Conservation (phyloP, 805 yeast genomes). For the Wickerhamomyces canadensis region DNA sequence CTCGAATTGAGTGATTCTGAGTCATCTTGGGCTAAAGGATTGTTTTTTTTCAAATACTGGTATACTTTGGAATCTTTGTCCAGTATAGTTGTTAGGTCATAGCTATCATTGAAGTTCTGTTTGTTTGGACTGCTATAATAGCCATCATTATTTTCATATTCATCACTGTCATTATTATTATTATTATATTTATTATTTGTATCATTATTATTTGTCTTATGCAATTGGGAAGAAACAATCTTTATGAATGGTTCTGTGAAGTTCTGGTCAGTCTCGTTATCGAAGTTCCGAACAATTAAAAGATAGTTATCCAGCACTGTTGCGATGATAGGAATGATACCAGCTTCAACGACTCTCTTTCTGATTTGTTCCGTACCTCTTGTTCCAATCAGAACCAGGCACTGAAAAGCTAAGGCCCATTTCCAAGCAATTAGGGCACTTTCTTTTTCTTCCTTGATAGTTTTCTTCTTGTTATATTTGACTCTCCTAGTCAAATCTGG, state of each 20-base stretch:
- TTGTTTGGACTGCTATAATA: too few species aligned
- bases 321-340: conserved; percentile 84
- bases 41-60: background rate
- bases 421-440: conserved; percentile 81
- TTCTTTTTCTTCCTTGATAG: conserved; percentile 28
- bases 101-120: background rate
- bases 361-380: conserved; percentile 87
- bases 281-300: conserved; percentile 30
- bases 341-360: conserved; percentile 84
- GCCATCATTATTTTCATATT: too few species aligned
- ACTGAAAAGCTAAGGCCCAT: conserved; percentile 94
- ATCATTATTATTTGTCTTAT: background rate
- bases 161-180: conserved; percentile 1
- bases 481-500: conserved; percentile 3
- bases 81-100: background rate
- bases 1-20: too few species aligned
- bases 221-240: conserved; percentile 6
- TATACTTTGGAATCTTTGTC: conserved; percentile 1
- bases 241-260: conserved; percentile 13
- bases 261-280: conserved; percentile 14
- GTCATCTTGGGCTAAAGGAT: background rate
- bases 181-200: conserved; percentile 2
- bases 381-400: conserved; percentile 85
- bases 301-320: conserved; percentile 88
- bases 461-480: conserved; percentile 13